These are phyloP conservation scores for Shiraia sp. DNA, from an alignment of 2,329 filamentous ascomycete genomes.

Conservation along the genomic window DNA sequence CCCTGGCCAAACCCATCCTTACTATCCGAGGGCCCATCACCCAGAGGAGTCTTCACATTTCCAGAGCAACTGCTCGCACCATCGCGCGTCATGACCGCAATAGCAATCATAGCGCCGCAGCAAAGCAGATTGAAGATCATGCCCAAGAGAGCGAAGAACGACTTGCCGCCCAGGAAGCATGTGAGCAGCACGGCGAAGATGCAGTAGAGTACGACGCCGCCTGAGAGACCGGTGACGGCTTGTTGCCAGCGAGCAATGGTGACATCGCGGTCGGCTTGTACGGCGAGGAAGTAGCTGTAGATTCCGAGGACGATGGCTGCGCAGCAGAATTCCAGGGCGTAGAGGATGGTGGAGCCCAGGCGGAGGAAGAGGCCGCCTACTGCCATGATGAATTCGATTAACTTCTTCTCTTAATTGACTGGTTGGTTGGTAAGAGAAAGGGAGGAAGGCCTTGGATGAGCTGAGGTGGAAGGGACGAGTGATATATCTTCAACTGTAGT, in stretches of 20 bases:
- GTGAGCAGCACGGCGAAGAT: conserved; percentile 73
- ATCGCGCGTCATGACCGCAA: conserved; percentile 73
- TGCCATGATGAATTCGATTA: conserved; percentile 54
- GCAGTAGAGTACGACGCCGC: conserved; percentile 74
- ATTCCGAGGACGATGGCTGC: conserved; percentile 74
- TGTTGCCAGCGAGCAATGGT: conserved; percentile 67
- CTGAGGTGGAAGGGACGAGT: too few species aligned
- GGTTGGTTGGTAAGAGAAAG: background rate
- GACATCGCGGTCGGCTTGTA: conserved; percentile 67
- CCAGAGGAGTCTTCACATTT: conserved; percentile 68
- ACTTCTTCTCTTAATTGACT: background rate
- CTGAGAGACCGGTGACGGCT: conserved; percentile 74
- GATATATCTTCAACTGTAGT: too few species aligned
- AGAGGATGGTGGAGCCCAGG: conserved; percentile 69
- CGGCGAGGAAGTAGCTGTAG: conserved; percentile 79
- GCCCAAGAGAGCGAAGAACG: conserved; percentile 71
- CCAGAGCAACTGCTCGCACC: conserved; percentile 70
- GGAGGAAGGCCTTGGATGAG: too few species aligned
- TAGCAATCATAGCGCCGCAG: conserved; percentile 75
- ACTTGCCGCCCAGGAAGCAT: conserved; percentile 75
- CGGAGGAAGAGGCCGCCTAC: conserved; percentile 67
- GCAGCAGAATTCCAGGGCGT: conserved; percentile 73
- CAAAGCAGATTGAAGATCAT: conserved; percentile 79
- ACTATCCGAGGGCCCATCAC: conserved; percentile 60
- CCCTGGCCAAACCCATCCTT: conserved; percentile 55